These are phyloP conservation scores for Paspalum notatum DNA, from an alignment of 176 grass and related monocot species.

Conservation along the genomic window DNA sequence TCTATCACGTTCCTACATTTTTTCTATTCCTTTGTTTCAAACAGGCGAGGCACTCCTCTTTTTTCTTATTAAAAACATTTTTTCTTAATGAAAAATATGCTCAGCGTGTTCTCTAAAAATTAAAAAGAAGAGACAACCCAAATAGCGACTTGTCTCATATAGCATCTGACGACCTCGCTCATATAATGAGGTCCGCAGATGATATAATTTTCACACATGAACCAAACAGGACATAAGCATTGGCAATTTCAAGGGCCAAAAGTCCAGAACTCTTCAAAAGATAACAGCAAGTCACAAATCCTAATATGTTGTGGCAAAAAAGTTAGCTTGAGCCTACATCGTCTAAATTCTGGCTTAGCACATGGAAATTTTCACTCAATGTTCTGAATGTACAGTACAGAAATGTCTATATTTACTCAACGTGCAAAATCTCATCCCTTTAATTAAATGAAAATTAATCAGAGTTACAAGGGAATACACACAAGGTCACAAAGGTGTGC, in stretches of 20 bases:
- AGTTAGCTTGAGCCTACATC: not conserved
- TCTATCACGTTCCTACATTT: no score
- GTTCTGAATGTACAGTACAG: conserved; percentile 29
- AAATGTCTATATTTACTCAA: conserved; percentile 5
- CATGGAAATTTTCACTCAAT: no score
- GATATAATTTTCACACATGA: not conserved
- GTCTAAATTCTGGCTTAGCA: conserved; percentile 21
- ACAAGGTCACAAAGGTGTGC: conserved; percentile 42
- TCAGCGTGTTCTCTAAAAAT: no score
- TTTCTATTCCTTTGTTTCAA: no score
- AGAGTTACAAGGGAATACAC: conserved; percentile 33
- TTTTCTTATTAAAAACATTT: no score
- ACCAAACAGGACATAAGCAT: not conserved
- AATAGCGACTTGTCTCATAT: not conserved
- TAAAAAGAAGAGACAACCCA: no score
- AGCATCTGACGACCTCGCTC: no score
- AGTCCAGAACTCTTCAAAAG: not conserved
- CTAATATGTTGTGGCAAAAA: not conserved
- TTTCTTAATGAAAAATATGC: no score
- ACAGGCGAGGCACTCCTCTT: no score
- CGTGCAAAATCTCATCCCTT: conserved; percentile 32
- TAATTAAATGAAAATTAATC: conserved; percentile 29
- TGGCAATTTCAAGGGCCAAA: not conserved
- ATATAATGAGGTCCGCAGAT: not conserved
- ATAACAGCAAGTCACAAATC: not conserved